A percentile compares a stretch with the other conserved stretches of the same genome.
These are phyloP conservation scores for Tolypocladium inflatum DNA, from an alignment of 2,329 filamentous ascomycete species.

Conservation along the genomic window DNA sequence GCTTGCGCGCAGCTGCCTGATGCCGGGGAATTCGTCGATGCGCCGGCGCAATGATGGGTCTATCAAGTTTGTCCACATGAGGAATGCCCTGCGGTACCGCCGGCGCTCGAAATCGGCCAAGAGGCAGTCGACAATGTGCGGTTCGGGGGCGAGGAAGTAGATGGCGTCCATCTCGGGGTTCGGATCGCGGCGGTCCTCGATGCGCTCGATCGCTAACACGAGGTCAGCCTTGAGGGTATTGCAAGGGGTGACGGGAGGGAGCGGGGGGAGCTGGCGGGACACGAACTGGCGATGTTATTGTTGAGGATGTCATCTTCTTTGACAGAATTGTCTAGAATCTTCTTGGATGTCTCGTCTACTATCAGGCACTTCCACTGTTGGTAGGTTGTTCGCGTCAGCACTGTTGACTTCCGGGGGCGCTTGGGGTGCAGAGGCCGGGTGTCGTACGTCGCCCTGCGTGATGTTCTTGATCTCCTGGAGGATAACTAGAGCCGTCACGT, in stretches of 20 bases:
- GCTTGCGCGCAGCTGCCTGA: slow-evolving; percentile 65
- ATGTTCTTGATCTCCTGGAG: slow-evolving; percentile 57
- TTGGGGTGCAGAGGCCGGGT: not conserved
- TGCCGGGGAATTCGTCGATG: slow-evolving; percentile 61
- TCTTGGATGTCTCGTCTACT: slow-evolving; percentile 73
- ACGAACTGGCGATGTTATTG: slow-evolving; percentile 86
- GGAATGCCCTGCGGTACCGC: slow-evolving; percentile 67
- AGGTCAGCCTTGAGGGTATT: slow-evolving; percentile 7
- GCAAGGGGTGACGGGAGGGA: slow-evolving; percentile 1
- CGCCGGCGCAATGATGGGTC: slow-evolving; percentile 61
- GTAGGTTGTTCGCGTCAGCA: not conserved
- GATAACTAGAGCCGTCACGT: slow-evolving; percentile 17
- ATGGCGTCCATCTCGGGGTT: slow-evolving; percentile 92
- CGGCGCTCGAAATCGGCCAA: slow-evolving; percentile 83
- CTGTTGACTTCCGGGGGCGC: not conserved
- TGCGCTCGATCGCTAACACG: slow-evolving; percentile 78
- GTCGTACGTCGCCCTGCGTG: slow-evolving; percentile 68
- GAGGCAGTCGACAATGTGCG: slow-evolving; percentile 87
- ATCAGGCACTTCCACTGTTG: slow-evolving; percentile 92
- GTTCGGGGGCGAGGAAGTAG: slow-evolving; percentile 78
- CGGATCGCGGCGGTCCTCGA: slow-evolving; percentile 73
- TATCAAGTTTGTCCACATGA: slow-evolving; percentile 79
- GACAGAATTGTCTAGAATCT: slow-evolving; percentile 81
- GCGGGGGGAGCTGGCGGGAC: slow-evolving; percentile 5
- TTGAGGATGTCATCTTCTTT: slow-evolving; percentile 97